A percentile compares a stretch with the other conserved stretches of the same genome.
Evolutionary conservation across 306 rosid genomes (phyloP).

Genomic region (Argentina anserina): DNA sequence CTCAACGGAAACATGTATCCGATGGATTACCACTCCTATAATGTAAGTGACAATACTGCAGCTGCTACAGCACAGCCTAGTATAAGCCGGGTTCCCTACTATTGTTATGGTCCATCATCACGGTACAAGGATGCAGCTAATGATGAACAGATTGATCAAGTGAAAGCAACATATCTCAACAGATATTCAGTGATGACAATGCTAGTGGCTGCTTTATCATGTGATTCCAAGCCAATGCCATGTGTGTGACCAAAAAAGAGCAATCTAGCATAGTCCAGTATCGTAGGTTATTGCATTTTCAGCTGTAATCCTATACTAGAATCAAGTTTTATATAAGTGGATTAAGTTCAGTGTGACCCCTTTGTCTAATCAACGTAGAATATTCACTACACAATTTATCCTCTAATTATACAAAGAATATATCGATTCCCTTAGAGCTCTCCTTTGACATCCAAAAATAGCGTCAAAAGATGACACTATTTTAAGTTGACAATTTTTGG

Average conservation of each 20-base stretch:
- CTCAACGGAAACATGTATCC: conserved; percentile 26
- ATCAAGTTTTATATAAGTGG: neutral
- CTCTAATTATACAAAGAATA: neutral
- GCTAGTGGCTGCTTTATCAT: conserved; percentile 66
- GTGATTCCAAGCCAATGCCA: conserved; percentile 30
- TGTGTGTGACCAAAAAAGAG: neutral
- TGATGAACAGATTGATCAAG: conserved; percentile 25
- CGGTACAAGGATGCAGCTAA: conserved; percentile 37
- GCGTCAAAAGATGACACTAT: neutral
- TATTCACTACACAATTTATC: neutral
- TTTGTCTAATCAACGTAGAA: neutral
- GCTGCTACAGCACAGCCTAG: conserved; percentile 35
- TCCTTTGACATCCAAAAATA: neutral
- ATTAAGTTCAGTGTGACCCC: neutral
- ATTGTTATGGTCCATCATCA: conserved; percentile 29
- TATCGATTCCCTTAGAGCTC: neutral
- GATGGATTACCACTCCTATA: conserved; percentile 31
- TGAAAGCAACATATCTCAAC: conserved; percentile 38
- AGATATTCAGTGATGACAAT: conserved; percentile 85
- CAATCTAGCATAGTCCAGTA: conserved; percentile 2
- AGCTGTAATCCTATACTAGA: neutral
- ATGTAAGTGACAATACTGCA: conserved; percentile 23
- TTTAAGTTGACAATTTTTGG: neutral
- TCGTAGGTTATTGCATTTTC: neutral
- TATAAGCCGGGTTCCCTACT: conserved; percentile 33